Evolutionary conservation across 2,329 filamentous ascomycete genomes (phyloP), one percentile per base, ranked within the genome.

Genomic region (Ceratocystis huliohia): DNA sequence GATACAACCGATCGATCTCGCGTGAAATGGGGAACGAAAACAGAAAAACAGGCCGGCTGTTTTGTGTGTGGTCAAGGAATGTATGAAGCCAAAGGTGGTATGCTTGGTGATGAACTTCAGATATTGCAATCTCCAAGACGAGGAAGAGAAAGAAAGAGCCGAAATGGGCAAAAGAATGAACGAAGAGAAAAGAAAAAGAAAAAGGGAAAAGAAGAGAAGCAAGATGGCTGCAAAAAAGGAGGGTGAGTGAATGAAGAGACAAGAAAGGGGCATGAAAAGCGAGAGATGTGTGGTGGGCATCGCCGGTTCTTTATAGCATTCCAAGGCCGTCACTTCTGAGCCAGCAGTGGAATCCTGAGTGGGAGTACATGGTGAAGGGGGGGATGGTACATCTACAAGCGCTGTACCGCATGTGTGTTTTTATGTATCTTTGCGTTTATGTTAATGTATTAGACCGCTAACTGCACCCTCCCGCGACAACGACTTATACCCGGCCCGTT

Each of bases 261-360:
- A 25, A 13, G 3, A 53, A 53, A 13, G 37, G 37, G 10, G 1
- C 37, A 25, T 13, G 8, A 46, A 25, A 28, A 53, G 48, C 65
- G 65, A 44, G 59, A 59, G 28, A 57, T 37, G 62, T n/a, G n/a
- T n/a, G 1, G 44, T 48, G 65, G 62, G 57, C 28, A 37, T 50
- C 8, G 57, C 59, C 20, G 28, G 61, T 41, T 41, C 61, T 63
- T 67, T 67, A 67, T 67, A 67, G 66, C 50, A 64, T 67, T 67
- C 66, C 59, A 53, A 5, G 37, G 44, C 33, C 61, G 22, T 10
- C n/a, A 22, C 41, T 45, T 28, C 53, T 30, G 3, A 15, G 37
- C 37, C 37, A n/a, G 28, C 41, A 48, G 63, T 65, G 28, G 28
- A 57, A 57, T 20, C 28, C 22, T 44, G 53, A 15, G 25, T 64